Percentiles rank a stretch among this genome's conserved stretches.
phyloP scores from a whole-genome alignment of 352 stramenopile genomes.

The Pythium aquatile region DNA sequence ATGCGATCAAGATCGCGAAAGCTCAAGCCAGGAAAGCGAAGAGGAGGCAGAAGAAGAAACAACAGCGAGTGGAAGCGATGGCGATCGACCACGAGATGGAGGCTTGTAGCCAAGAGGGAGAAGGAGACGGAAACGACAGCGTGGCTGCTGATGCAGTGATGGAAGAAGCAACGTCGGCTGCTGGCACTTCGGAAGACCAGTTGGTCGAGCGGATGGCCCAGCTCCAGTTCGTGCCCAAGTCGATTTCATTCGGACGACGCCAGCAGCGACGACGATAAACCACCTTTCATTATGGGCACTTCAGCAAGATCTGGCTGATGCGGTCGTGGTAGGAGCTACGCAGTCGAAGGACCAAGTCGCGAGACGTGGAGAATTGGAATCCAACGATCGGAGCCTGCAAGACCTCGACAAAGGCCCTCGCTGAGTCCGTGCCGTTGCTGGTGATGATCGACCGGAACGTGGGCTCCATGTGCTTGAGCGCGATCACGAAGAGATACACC shows the following conservation, averaged over 20 bases:
- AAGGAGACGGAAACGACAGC: background rate
- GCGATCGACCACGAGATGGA: conserved; percentile 3
- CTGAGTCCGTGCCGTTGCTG: conserved; percentile 27
- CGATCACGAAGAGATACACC: conserved; percentile 50
- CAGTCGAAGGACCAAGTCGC: conserved; percentile 40
- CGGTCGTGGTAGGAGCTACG: conserved; percentile 51
- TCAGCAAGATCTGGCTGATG: conserved; percentile 25
- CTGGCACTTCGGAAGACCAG: background rate
- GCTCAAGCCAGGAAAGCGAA: conserved; percentile 19
- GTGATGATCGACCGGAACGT: conserved; percentile 34
- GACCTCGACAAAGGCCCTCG: conserved; percentile 35
- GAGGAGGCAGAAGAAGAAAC: conserved; percentile 22
- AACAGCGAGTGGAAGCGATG: background rate
- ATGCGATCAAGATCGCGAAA: conserved; percentile 26
- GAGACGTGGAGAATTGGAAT: conserved; percentile 47
- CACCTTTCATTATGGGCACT: background rate
- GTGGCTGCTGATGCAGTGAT: background rate
- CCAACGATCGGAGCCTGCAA: conserved; percentile 39
- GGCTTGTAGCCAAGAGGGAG: background rate
- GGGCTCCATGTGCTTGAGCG: conserved; percentile 49
- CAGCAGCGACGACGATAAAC: conserved; percentile 5
- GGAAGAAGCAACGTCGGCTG: background rate
- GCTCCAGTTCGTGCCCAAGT: conserved; percentile 19
- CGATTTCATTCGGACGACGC: conserved; percentile 24
- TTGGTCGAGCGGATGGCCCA: conserved; percentile 10